Base-by-base conservation (phyloP, 805 yeast species). In the Saccharomycopsis sp. region DNA sequence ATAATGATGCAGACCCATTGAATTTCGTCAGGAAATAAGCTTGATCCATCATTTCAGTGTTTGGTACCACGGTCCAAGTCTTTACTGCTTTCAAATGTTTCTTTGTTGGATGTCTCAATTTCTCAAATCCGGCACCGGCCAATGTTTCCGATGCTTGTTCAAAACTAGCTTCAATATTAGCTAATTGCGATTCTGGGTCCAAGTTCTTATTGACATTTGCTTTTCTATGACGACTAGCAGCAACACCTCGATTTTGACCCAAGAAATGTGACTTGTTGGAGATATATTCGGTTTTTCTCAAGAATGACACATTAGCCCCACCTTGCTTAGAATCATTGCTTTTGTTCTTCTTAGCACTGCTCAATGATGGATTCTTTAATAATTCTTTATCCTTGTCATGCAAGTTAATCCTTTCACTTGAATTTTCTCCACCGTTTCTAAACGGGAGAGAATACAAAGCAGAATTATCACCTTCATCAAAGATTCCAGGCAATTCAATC, bases 201-300 rank as follows among this genome's bases (percentile, higher is more conserved):
- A 67, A 63, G 22, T 55, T 23, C 29, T 53, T 42, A 37, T 21
- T 16, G 33, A 13, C 26, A 27, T 24, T 33, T 7, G 17, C 20
- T 14, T 7, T 24, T 9, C 17, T 24, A 13, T 3, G 27, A 4
- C 17, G 31, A 11, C 16, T 19, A 8, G 16, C 26, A 8, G 34
- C 16, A 13, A 28, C 23, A 13, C 27, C 40, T 16, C 43, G 41
- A 33, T 40, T 49, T 27, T 38, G 31, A n/a, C 44, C 41, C 21
- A 49, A 29, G 24, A 46, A 49, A 29, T 49, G 41, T 21, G 50
- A 43, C 38, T 45, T 80, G 29, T 84, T 77, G 8, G 95, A 75
- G 48, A 87, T 83, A 60, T 90, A 90, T 59, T 93, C 97, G 0
- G 98, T 90, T 66, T 97, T 79, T 67, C 97, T 80, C 59, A 90